Evolutionary conservation across 208 protist genomes (phyloP), one percentile per base, ranked within the genome.

Genomic region (Naegleria gruberi): DNA sequence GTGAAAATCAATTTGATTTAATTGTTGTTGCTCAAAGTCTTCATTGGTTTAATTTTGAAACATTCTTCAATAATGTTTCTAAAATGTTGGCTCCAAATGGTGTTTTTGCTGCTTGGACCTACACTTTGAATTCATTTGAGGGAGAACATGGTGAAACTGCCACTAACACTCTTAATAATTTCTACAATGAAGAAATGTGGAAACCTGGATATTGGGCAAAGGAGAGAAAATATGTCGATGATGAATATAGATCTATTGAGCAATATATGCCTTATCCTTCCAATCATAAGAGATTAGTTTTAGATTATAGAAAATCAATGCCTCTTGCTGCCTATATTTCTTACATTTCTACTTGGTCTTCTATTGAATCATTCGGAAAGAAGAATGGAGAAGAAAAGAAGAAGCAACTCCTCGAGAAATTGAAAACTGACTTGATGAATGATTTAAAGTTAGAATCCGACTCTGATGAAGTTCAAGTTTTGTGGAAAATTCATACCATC

Each of bases 1-100:
- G 7, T 17, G 3, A 77, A 77, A 23, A 55, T 40, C 7, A 17
- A 41, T 87, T 41, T 87, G 83, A 30, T 87, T 30, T 43, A 26
- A 41, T 87, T 40, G 44, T 87, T 34, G 83, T 87, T 4, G 83
- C 83, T 41, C 83, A 87, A 40, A 23, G 15, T 17, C 17, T 87
- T 4, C 83, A 87, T 55, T 87, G 83, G 83, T 87, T 87, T 87
- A 40, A 87, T 40, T 55, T 87, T 55, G 43, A 46, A n/a, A 23
- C 5, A 26, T 87, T 87, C 37, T 87, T 87, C 26, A 0, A 84
- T 3, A 7, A 84, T 45, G 17, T 45, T 26, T 10, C 42, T 8
- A 42, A 45, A 84, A 7, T 84, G 19, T 45, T 84, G 44, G 44
- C 1, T 2, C 1, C 0, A 30, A 19, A 84, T 30, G 81, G 81